These are phyloP conservation scores for Epichloe bromicola DNA, from an alignment of 2,329 filamentous ascomycete genomes.

Conservation along the genomic window DNA sequence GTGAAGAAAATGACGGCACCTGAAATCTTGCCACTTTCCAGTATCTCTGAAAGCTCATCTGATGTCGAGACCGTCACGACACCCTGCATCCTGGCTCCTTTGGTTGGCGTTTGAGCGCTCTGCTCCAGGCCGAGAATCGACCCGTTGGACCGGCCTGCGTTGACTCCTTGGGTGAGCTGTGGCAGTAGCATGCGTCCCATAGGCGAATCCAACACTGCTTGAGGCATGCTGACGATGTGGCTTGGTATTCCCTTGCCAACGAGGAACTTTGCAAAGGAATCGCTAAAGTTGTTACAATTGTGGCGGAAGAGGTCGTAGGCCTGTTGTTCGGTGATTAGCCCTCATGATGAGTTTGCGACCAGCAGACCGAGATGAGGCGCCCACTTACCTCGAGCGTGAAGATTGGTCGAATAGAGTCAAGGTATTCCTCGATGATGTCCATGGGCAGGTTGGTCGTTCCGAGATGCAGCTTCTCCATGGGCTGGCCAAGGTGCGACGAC, in stretches of 20 bases:
- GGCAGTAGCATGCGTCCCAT: conserved; percentile 81
- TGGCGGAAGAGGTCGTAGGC: conserved; percentile 82
- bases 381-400: conserved; percentile 60
- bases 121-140: conserved; percentile 40
- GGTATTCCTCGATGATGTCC: conserved; percentile 74
- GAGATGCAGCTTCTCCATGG: conserved; percentile 62
- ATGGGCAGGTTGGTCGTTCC: conserved; percentile 67
- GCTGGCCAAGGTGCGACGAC: conserved; percentile 72
- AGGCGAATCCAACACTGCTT: conserved; percentile 72
- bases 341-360: neutral
- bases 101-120: conserved; percentile 15
- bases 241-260: conserved; percentile 78
- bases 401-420: conserved; percentile 68
- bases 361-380: neutral
- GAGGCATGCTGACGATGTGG: conserved; percentile 73
- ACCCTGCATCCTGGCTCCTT: conserved; percentile 6
- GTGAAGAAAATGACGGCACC: conserved; percentile 88
- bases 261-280: conserved; percentile 82
- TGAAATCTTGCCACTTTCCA: conserved; percentile 48
- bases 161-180: conserved; percentile 42
- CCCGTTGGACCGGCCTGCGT: conserved; percentile 35
- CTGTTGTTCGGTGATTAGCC: conserved; percentile 30
- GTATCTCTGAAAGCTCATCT: conserved; percentile 17
- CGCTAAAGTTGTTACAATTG: conserved; percentile 97
- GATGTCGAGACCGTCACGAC: conserved; percentile 48